Conservation (phyloP, 768 basidiomycete species). For the Leccinellum rugosiceps region DNA sequence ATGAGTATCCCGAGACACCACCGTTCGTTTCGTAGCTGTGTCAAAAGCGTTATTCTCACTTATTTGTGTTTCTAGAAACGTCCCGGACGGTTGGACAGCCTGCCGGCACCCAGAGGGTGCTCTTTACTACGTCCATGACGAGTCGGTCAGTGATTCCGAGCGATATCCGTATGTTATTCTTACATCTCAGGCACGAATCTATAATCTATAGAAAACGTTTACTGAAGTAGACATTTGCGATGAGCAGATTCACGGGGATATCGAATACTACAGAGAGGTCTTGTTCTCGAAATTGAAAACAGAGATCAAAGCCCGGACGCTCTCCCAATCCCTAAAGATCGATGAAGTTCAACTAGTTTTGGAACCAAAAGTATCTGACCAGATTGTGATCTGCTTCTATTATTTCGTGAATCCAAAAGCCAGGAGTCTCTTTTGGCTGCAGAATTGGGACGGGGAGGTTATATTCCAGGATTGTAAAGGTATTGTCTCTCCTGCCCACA, state of each 20-base stretch:
- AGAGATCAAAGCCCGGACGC: slow-evolving; percentile 3
- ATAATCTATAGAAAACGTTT: slow-evolving; percentile 48
- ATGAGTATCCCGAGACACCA: slow-evolving; percentile 11
- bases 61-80: slow-evolving; percentile 1
- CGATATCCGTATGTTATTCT: background rate
- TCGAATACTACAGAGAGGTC: slow-evolving; percentile 32
- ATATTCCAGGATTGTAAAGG: slow-evolving; percentile 30
- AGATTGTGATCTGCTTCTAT: slow-evolving; percentile 38
- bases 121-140: slow-evolving; percentile 49
- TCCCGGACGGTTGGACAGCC: slow-evolving; percentile 42
- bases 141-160: slow-evolving; percentile 35
- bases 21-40: slow-evolving; percentile 6
- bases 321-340: slow-evolving; percentile 27
- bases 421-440: slow-evolving; percentile 54
- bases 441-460: slow-evolving; percentile 35
- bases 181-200: slow-evolving; percentile 10
- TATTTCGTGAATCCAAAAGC: slow-evolving; percentile 50
- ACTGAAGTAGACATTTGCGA: slow-evolving; percentile 55
- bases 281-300: slow-evolving; percentile 18
- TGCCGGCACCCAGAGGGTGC: slow-evolving; percentile 59
- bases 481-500: slow-evolving; percentile 17
- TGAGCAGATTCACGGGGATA: slow-evolving; percentile 24
- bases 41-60: background rate
- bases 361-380: slow-evolving; percentile 31
- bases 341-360: slow-evolving; percentile 43